phyloP scores from a whole-genome alignment of 2,329 filamentous ascomycete genomes.

The Claviceps sp. region DNA sequence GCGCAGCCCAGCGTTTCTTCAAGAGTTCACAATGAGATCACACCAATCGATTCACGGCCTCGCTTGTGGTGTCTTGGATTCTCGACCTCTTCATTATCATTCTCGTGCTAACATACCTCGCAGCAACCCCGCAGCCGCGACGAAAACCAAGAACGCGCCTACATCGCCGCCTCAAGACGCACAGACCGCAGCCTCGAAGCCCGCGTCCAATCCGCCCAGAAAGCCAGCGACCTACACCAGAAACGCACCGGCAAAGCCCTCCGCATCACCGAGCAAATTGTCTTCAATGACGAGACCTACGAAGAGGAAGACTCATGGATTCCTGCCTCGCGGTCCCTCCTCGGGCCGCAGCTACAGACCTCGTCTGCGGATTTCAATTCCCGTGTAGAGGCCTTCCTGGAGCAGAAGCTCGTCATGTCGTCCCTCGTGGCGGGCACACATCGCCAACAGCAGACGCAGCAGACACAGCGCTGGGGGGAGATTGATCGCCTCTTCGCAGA shows the following conservation, averaged over 20 bases:
- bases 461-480: not conserved
- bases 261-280: slow-evolving; percentile 72
- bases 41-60: no score
- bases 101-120: not conserved
- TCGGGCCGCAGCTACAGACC: not conserved
- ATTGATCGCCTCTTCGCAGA: slow-evolving; percentile 1
- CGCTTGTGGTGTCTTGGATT: no score
- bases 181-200: slow-evolving; percentile 81
- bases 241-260: slow-evolving; percentile 71
- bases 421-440: not conserved
- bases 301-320: slow-evolving; percentile 63
- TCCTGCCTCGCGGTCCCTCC: not conserved
- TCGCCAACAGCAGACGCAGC: not conserved
- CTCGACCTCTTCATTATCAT: no score
- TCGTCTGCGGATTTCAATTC: not conserved
- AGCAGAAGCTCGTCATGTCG: slow-evolving; percentile 2
- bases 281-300: slow-evolving; percentile 88
- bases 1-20: no score
- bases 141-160: slow-evolving; percentile 77
- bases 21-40: no score
- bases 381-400: not conserved
- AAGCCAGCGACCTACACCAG: slow-evolving; percentile 87
- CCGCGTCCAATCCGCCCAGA: slow-evolving; percentile 70
- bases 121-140: slow-evolving; percentile 22
- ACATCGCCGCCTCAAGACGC: slow-evolving; percentile 79